Evolutionary conservation across 805 yeast genomes (phyloP).

Genomic region (Metschnikowia lachancei): DNA sequence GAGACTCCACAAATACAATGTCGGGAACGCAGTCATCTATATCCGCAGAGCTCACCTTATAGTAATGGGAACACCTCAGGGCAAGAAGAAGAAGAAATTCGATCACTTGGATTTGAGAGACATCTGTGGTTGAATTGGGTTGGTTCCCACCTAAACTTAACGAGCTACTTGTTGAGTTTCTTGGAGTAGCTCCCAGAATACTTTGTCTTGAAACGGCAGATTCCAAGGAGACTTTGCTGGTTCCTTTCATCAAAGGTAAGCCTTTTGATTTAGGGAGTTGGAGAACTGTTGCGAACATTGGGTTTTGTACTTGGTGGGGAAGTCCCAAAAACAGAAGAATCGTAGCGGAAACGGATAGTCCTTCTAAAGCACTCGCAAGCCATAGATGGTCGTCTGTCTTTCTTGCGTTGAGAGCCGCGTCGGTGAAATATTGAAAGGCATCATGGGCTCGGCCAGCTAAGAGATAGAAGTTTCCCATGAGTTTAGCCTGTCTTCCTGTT

Average conservation of each 20-base stretch:
- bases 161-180: constrained; percentile 32
- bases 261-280: constrained; percentile 31
- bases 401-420: constrained; percentile 59
- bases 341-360: constrained; percentile 63
- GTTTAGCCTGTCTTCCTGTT: constrained; percentile 71
- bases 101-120: constrained; percentile 28
- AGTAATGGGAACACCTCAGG: constrained; percentile 28
- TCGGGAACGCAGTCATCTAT: constrained; percentile 80
- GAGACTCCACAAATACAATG: constrained; percentile 68
- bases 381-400: constrained; percentile 74
- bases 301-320: constrained; percentile 48
- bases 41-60: constrained; percentile 48
- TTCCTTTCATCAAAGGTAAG: constrained; percentile 23
- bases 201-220: constrained; percentile 14
- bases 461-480: constrained; percentile 71
- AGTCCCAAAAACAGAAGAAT: constrained; percentile 56
- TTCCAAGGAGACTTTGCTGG: constrained; percentile 50
- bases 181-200: constrained; percentile 27
- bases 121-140: constrained; percentile 27
- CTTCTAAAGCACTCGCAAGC: constrained; percentile 87
- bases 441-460: constrained; percentile 75
- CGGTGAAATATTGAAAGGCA: constrained; percentile 72
- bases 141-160: constrained; percentile 26
- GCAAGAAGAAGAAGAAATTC: constrained; percentile 34
- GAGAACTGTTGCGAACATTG: constrained; percentile 33